A percentile compares a stretch with the other conserved stretches of the same genome.
phyloP scores from a whole-genome alignment of 2,329 filamentous ascomycete species.

The Sphaerostilbella broomeana region DNA sequence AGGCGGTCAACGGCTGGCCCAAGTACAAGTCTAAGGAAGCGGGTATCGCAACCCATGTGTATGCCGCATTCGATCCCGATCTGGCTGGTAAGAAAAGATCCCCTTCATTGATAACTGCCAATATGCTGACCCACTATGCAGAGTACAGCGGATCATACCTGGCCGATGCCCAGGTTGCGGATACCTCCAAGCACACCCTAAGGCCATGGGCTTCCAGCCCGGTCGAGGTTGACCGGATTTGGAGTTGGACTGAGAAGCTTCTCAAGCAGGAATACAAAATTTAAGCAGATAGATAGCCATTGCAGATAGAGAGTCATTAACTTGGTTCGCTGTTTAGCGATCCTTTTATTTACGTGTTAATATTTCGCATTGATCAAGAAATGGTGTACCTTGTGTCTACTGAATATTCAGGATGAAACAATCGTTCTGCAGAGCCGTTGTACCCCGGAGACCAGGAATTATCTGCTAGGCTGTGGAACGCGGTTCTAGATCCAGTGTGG shows the following conservation, averaged over 20 bases:
- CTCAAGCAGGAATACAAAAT: conserved; percentile 5
- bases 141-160: conserved; percentile 3
- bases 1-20: background rate
- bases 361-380: too few species aligned
- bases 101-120: background rate
- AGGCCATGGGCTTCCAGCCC: conserved; percentile 6
- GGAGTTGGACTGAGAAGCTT: conserved; percentile 7
- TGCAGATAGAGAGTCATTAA: too few species aligned
- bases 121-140: background rate
- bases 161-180: conserved; percentile 2
- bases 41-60: conserved; percentile 4
- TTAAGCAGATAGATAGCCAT: too few species aligned
- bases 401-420: too few species aligned
- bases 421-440: too few species aligned
- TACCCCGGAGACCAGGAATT: too few species aligned
- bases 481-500: too few species aligned
- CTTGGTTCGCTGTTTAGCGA: too few species aligned
- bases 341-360: too few species aligned
- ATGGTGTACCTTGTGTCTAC: too few species aligned
- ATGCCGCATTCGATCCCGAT: conserved; percentile 5
- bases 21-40: background rate
- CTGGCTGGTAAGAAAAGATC: background rate
- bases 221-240: conserved; percentile 6
- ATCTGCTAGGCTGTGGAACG: too few species aligned
- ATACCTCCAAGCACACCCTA: conserved; percentile 1